Evolutionary conservation across 1,284 basidiomycete genomes (phyloP).

Genomic region (Caloboletus inedulis): DNA sequence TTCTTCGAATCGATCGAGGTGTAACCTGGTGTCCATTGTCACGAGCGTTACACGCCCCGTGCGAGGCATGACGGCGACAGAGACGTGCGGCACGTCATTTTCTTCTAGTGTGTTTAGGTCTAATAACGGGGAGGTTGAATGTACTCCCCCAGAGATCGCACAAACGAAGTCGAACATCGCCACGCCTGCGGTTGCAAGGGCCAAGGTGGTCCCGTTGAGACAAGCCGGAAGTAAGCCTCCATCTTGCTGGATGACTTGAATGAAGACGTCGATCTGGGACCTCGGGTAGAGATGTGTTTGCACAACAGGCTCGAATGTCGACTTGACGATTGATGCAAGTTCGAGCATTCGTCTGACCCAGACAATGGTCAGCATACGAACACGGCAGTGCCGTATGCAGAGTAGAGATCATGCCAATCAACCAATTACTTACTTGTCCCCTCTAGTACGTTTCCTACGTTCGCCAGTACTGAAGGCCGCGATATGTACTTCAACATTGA

Average conservation of each 20-base stretch:
- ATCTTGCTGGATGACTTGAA: constrained; percentile 92
- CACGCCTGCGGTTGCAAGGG: constrained; percentile 87
- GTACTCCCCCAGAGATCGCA: constrained; percentile 79
- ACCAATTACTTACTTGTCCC: constrained; percentile 75
- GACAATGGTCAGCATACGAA: constrained; percentile 3
- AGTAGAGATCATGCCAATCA: neutral
- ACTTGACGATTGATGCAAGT: constrained; percentile 82
- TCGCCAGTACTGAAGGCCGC: constrained; percentile 85
- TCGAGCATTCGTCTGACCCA: constrained; percentile 78
- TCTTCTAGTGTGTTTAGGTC: constrained; percentile 91
- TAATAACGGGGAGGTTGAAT: constrained; percentile 74
- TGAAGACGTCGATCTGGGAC: constrained; percentile 89
- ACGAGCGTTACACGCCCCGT: constrained; percentile 83
- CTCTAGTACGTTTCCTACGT: constrained; percentile 68
- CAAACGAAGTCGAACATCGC: constrained; percentile 90
- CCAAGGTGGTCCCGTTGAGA: constrained; percentile 93
- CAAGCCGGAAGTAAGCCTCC: constrained; percentile 91
- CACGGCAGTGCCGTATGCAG: neutral
- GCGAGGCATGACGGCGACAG: constrained; percentile 85
- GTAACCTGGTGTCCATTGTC: constrained; percentile 92
- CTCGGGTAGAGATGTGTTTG: constrained; percentile 90
- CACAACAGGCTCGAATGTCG: constrained; percentile 94
- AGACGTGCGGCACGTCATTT: constrained; percentile 83
- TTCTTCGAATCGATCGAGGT: constrained; percentile 90
- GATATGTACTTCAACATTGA: constrained; percentile 84